These are phyloP conservation scores for Thalassiosira oceanica DNA, from an alignment of 352 stramenopile species.

Conservation along the genomic window DNA sequence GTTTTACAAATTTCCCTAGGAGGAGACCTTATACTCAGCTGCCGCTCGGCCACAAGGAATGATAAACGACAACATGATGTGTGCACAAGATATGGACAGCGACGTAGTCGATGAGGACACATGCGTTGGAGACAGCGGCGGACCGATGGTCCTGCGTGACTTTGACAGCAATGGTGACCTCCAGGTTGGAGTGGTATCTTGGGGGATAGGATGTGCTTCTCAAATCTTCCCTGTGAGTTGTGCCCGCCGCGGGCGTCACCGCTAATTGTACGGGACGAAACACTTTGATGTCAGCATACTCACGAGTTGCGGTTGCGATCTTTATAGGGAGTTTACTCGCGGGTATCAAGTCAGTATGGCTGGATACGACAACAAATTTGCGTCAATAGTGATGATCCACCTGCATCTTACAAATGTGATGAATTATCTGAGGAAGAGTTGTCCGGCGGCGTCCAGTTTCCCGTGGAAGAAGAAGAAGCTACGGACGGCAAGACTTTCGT, in stretches of 20 bases:
- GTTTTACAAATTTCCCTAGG: neutral
- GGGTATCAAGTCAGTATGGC: constrained; percentile 32
- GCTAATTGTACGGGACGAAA: too few species aligned
- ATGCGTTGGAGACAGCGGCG: constrained; percentile 30
- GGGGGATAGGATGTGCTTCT: constrained; percentile 12
- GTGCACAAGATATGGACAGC: constrained; percentile 9
- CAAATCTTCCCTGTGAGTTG: constrained; percentile 4
- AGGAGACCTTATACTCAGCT: neutral
- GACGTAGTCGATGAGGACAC: constrained; percentile 27
- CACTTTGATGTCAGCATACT: too few species aligned
- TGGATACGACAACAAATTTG: constrained; percentile 44
- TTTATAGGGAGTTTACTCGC: constrained; percentile 33
- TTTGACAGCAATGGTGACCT: neutral
- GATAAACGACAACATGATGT: constrained; percentile 21
- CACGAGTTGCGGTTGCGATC: too few species aligned
- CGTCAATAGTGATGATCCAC: constrained; percentile 17
- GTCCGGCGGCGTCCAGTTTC: neutral
- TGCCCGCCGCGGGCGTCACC: too few species aligned
- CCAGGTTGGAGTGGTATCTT: constrained; percentile 21
- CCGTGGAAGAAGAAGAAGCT: neutral
- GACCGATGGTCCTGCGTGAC: constrained; percentile 28
- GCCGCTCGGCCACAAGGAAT: too few species aligned
- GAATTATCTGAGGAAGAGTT: neutral
- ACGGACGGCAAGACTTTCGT: constrained; percentile 10
- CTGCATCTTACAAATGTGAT: constrained; percentile 25